These are phyloP conservation scores for Euphorbia pulcherrima DNA, from an alignment of 345 rosid genomes.

Conservation along the genomic window DNA sequence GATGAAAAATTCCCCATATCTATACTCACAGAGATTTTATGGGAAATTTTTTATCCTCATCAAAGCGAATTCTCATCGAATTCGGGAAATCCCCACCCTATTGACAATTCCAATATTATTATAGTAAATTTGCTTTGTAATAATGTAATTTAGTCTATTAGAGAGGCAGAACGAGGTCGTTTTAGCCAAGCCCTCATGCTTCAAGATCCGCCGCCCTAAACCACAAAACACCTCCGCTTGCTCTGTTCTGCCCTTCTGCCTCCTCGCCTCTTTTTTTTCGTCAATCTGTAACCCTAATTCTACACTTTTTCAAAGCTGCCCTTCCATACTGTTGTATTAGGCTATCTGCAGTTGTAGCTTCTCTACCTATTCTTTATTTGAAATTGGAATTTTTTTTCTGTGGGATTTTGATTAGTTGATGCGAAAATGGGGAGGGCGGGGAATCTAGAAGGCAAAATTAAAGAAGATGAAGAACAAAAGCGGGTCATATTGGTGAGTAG, in stretches of 20 bases:
- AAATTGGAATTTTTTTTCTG: neutral
- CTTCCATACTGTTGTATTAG: neutral
- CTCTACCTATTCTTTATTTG: neutral
- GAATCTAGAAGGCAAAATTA: slow-evolving; percentile 30
- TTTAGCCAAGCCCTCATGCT: neutral
- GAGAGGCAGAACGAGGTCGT: neutral
- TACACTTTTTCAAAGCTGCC: neutral
- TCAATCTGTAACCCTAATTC: neutral
- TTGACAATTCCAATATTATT: too few relatives aligned
- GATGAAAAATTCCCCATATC: too few relatives aligned
- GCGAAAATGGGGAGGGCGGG: slow-evolving; percentile 31
- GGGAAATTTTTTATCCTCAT: too few relatives aligned
- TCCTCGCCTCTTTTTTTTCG: neutral
- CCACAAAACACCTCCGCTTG: neutral
- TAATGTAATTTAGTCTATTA: too few relatives aligned
- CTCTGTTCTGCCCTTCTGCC: neutral
- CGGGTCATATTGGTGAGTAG: slow-evolving; percentile 8
- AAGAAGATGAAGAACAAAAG: slow-evolving; percentile 28
- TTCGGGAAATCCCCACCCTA: too few relatives aligned
- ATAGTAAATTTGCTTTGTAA: too few relatives aligned
- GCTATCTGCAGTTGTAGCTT: too few relatives aligned
- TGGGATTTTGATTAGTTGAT: neutral
- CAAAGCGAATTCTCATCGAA: too few relatives aligned
- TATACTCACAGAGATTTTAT: too few relatives aligned
- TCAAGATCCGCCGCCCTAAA: neutral